Conservation (phyloP, 192 early-diverging fungal genomes). For the Coemansia sp. region DNA sequence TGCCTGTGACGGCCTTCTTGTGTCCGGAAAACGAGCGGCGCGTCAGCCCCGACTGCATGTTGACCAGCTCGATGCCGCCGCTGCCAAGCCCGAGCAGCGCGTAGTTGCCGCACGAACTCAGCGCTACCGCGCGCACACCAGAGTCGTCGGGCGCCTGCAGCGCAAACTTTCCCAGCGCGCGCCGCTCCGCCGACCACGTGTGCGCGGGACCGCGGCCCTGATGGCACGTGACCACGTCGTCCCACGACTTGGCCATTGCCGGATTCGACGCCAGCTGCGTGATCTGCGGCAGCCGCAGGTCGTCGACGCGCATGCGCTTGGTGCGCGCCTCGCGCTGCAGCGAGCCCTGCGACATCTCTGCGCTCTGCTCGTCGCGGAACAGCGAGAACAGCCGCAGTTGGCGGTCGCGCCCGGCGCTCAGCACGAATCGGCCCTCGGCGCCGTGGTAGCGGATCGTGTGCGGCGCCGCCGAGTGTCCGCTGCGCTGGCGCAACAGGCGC, state of each 20-base stretch:
- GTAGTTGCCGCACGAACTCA: slow-evolving; percentile 94
- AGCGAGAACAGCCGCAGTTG: slow-evolving; percentile 80
- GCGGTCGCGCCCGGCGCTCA: slow-evolving; percentile 83
- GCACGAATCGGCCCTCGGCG: slow-evolving; percentile 67
- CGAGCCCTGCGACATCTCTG: slow-evolving; percentile 81
- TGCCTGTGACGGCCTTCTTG: slow-evolving; percentile 75
- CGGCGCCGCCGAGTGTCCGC: slow-evolving; percentile 87
- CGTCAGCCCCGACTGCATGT: slow-evolving; percentile 89
- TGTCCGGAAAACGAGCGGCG: slow-evolving; percentile 76
- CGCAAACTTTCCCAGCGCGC: slow-evolving; percentile 70
- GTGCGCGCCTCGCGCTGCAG: slow-evolving; percentile 57
- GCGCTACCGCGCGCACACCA: slow-evolving; percentile 60
- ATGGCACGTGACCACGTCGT: slow-evolving; percentile 89
- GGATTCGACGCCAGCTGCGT: slow-evolving; percentile 70
- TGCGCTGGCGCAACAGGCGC: slow-evolving; percentile 77
- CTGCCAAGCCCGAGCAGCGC: slow-evolving; percentile 77
- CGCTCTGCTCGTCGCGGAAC: slow-evolving; percentile 79
- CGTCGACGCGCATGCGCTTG: slow-evolving; percentile 60
- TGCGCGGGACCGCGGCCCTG: slow-evolving; percentile 69
- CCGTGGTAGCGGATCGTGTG: slow-evolving; percentile 78
- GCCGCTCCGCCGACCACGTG: slow-evolving; percentile 82
- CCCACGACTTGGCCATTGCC: slow-evolving; percentile 80
- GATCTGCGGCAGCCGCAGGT: slow-evolving; percentile 73
- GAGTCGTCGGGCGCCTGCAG: slow-evolving; percentile 65
- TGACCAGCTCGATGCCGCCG: slow-evolving; percentile 87